phyloP scores from a whole-genome alignment of 768 basidiomycete genomes.

The Cystofilobasidium macerans region DNA sequence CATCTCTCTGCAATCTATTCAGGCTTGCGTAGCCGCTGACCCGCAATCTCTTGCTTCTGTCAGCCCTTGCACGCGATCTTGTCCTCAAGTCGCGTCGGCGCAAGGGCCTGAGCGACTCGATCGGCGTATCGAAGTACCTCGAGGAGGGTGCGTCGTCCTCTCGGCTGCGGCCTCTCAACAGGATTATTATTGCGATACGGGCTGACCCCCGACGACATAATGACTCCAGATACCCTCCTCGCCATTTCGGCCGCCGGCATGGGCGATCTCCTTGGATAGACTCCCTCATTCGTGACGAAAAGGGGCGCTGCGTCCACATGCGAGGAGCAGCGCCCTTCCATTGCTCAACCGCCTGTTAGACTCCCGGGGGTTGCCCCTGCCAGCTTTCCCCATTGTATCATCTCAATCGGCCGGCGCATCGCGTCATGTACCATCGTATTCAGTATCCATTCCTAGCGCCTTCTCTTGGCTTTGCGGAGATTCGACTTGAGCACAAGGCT shows the following conservation, averaged over 20 bases:
- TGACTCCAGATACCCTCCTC: constrained; percentile 47
- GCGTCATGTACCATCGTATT: too few species aligned
- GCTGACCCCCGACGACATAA: constrained; percentile 49
- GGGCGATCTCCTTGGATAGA: constrained; percentile 69
- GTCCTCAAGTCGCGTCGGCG: constrained; percentile 91
- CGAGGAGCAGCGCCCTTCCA: too few species aligned
- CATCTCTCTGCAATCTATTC: neutral
- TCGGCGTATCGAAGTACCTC: constrained; percentile 91
- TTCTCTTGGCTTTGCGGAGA: too few species aligned
- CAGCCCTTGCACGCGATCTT: constrained; percentile 43
- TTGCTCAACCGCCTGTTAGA: neutral
- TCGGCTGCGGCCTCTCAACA: neutral
- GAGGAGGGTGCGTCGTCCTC: constrained; percentile 52
- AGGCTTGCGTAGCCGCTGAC: too few species aligned
- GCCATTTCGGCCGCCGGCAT: constrained; percentile 93
- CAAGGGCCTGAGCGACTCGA: constrained; percentile 93
- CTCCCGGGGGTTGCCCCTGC: too few species aligned
- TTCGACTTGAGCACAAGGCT: too few species aligned
- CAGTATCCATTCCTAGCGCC: too few species aligned
- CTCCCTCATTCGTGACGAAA: neutral
- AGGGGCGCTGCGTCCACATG: too few species aligned
- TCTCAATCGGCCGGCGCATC: too few species aligned
- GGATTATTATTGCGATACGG: neutral
- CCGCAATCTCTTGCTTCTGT: neutral
- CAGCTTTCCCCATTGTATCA: too few species aligned